phyloP scores from a whole-genome alignment of 2,329 filamentous ascomycete species.

The Colletotrichum simmondsii region DNA sequence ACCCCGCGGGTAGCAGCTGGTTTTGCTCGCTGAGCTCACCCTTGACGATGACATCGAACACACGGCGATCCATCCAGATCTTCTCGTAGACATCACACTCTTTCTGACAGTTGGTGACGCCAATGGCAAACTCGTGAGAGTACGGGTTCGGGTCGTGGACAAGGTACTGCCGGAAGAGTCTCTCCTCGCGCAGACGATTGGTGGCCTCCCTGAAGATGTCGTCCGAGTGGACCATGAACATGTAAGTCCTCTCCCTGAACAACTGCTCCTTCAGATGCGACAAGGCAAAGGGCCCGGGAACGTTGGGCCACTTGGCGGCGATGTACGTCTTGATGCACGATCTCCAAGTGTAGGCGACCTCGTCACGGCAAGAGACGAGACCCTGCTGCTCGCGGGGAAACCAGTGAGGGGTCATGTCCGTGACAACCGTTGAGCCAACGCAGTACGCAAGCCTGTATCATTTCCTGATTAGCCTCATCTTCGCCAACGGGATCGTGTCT shows the following conservation, averaged over 20 bases:
- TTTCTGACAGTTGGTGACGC: constrained; percentile 14
- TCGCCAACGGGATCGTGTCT: background rate
- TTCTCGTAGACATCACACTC: constrained; percentile 20
- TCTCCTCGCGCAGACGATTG: background rate
- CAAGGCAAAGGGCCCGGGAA: constrained; percentile 7
- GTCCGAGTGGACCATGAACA: background rate
- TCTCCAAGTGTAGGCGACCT: background rate
- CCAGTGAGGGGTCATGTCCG: constrained; percentile 12
- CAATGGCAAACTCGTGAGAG: constrained; percentile 15
- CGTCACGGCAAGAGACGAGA: constrained; percentile 11
- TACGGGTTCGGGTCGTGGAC: constrained; percentile 31
- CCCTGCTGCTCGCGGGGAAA: constrained; percentile 6
- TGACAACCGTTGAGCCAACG: background rate
- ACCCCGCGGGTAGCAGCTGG: constrained; percentile 1
- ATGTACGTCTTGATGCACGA: background rate
- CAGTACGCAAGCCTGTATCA: background rate
- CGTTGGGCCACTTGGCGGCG: background rate
- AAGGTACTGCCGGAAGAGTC: constrained; percentile 19
- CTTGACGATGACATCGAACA: constrained; percentile 8
- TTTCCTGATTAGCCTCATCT: background rate
- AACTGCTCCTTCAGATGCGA: constrained; percentile 5
- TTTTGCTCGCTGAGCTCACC: background rate
- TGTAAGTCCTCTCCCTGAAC: background rate
- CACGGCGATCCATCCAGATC: constrained; percentile 21
- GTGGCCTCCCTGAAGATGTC: constrained; percentile 1